Percentiles rank a stretch among this genome's conserved stretches.
phyloP scores from a whole-genome alignment of 73 alveolate species.

The Diophrys appendiculata region DNA sequence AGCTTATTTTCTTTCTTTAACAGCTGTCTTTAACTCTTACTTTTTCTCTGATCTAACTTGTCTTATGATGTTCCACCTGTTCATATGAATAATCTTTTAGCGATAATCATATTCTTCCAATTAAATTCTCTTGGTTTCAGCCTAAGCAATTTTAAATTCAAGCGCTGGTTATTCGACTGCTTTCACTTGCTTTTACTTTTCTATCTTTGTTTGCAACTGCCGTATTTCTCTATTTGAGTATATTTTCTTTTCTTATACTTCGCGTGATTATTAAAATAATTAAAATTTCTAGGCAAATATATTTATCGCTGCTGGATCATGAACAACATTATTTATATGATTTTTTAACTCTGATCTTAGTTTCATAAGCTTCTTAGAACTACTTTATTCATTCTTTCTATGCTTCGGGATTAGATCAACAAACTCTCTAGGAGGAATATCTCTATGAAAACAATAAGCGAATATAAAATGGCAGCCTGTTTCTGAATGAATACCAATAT shows the following conservation, averaged over 20 bases:
- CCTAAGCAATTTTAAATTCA: no score
- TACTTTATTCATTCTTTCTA: neutral
- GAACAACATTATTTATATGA: neutral
- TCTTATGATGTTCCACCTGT: neutral
- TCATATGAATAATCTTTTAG: no score
- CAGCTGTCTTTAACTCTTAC: neutral
- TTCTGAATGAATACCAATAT: neutral
- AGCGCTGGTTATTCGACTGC: neutral
- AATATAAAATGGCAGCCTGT: neutral
- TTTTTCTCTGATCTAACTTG: neutral
- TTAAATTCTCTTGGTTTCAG: neutral
- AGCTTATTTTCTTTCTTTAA: neutral
- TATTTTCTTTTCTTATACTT: no score
- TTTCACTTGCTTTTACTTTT: neutral
- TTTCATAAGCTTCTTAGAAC: neutral
- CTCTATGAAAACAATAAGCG: neutral
- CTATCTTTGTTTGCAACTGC: neutral
- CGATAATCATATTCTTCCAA: neutral
- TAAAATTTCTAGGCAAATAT: no score
- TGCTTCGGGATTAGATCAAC: neutral
- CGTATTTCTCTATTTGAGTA: neutral
- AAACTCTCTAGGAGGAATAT: neutral
- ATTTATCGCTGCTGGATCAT: no score
- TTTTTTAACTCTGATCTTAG: neutral
- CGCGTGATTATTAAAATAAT: neutral